A percentile compares a stretch with the other conserved stretches of the same genome.
Evolutionary conservation across 345 rosid genomes (phyloP).

Genomic region (Populus pruinosa): DNA sequence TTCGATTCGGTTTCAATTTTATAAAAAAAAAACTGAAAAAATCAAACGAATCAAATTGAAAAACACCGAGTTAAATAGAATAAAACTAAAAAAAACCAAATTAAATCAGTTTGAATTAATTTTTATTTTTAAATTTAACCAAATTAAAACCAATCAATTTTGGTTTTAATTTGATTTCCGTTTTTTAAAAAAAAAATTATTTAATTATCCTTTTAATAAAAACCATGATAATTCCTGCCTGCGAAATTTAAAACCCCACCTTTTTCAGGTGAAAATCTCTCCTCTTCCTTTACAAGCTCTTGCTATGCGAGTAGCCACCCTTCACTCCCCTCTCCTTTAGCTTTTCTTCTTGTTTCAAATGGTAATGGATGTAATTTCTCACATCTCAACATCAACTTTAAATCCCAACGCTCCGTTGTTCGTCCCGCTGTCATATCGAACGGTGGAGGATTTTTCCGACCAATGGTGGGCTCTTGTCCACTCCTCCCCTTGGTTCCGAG

Average conservation of each 20-base stretch:
- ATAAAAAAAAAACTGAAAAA: too few relatives aligned
- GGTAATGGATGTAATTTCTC: conserved; percentile 40
- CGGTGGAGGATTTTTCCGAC: conserved; percentile 70
- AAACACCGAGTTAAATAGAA: too few relatives aligned
- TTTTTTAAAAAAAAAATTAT: too few relatives aligned
- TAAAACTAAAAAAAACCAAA: too few relatives aligned
- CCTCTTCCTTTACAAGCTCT: not conserved
- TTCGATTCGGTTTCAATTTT: too few relatives aligned
- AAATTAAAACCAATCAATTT: too few relatives aligned
- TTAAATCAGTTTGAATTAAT: too few relatives aligned
- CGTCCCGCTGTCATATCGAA: conserved; percentile 51
- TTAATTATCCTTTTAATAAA: too few relatives aligned
- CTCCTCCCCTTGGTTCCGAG: conserved; percentile 60
- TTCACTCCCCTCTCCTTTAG: not conserved
- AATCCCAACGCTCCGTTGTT: conserved; percentile 64
- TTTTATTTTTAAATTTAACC: too few relatives aligned
- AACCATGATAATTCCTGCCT: too few relatives aligned
- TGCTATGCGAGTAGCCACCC: not conserved
- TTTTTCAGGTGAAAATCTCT: not conserved
- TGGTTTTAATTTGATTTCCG: too few relatives aligned
- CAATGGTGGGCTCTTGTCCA: conserved; percentile 70
- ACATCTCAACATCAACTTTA: conserved; percentile 33
- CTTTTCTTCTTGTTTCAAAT: not conserved
- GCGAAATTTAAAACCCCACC: not conserved
- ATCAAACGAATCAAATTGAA: too few relatives aligned